Percentiles rank a stretch among this genome's conserved stretches.
Evolutionary conservation across 148 eudicot species (phyloP).

Genomic region (Rhododendron ferrugineum): DNA sequence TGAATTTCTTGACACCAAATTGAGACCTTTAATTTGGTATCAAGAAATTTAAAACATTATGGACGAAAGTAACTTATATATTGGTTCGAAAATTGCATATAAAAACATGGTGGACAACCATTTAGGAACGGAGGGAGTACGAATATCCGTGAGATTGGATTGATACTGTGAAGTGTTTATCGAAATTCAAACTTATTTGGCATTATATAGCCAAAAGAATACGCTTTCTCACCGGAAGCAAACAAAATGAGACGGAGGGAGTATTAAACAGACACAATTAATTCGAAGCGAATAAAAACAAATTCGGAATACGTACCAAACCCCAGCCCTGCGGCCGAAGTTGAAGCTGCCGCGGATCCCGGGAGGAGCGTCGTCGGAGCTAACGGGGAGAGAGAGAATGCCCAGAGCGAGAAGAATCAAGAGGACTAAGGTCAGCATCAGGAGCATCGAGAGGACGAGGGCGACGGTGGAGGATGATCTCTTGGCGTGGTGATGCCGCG

Average conservation of each 20-base stretch:
- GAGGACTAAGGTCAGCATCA: slow-evolving; percentile 24
- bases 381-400: slow-evolving; percentile 71
- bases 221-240: background rate
- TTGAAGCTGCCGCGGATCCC: slow-evolving; percentile 36
- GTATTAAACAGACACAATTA: background rate
- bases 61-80: no score
- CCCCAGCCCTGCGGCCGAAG: slow-evolving; percentile 52
- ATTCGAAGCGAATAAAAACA: background rate
- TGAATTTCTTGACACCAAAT: no score
- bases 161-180: no score
- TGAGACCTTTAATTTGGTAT: no score
- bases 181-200: no score
- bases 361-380: slow-evolving; percentile 34
- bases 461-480: background rate
- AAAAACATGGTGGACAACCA: no score
- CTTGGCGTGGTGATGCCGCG: background rate
- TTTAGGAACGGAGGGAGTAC: no score
- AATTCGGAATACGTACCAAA: slow-evolving; percentile 22
- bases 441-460: background rate
- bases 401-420: slow-evolving; percentile 82
- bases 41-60: no score
- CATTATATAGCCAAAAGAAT: background rate
- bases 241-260: background rate
- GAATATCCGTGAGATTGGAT: no score
- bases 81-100: no score